These are phyloP conservation scores for Perkinsus marinus DNA, from an alignment of 169 alveolate species.

Conservation along the genomic window DNA sequence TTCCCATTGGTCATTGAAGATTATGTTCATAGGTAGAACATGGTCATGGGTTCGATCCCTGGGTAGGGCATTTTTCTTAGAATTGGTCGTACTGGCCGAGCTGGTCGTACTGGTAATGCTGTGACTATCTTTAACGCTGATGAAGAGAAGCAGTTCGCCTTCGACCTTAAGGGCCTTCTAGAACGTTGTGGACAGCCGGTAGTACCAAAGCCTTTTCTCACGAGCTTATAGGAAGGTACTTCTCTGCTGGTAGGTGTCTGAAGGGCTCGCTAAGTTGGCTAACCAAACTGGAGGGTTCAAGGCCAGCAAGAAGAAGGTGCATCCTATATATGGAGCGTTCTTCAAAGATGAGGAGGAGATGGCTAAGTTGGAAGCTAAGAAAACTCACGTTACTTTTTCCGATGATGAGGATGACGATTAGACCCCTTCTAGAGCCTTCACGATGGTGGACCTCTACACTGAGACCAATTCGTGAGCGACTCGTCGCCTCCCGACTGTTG, in stretches of 20 bases:
- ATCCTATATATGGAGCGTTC: neutral
- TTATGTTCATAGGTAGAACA: neutral
- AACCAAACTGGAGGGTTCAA: neutral
- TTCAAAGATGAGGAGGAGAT: neutral
- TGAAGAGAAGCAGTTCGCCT: neutral
- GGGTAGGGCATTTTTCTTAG: conserved; percentile 9
- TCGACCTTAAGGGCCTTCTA: neutral
- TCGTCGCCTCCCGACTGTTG: neutral
- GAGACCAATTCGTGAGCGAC: neutral
- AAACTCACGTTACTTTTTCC: neutral
- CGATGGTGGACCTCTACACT: neutral
- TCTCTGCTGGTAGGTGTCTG: neutral
- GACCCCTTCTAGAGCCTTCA: neutral
- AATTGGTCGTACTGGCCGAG: conserved; percentile 84
- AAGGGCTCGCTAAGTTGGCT: neutral
- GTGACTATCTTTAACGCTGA: conserved; percentile 44
- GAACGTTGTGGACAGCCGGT: neutral
- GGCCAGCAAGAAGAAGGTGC: neutral
- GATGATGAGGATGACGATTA: neutral
- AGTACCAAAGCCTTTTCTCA: neutral
- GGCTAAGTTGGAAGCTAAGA: neutral
- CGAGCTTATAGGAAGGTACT: neutral
- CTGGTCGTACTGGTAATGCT: conserved; percentile 73
- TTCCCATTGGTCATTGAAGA: conserved; percentile 46
- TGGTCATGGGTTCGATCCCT: neutral